Base-by-base conservation (phyloP, 345 rosid genomes). In the Rhodamnia argentea region DNA sequence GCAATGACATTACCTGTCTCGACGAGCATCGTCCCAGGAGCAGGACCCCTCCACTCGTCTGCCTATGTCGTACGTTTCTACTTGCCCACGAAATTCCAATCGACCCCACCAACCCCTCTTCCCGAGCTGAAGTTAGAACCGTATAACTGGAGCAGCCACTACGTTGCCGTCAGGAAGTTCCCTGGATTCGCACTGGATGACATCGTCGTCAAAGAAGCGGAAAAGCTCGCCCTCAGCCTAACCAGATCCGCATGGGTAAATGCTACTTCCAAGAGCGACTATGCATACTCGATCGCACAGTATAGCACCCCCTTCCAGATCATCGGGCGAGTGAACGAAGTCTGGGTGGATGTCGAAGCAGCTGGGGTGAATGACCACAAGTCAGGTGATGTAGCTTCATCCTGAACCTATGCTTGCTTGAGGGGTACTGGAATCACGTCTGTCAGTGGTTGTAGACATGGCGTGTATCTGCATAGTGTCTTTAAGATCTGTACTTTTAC, bases 261-360 rank as follows among this genome's bases (percentile, higher is more conserved):
- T 84, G 53, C 83, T 18, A 91, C 92, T 50, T 74, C 87, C 62
- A 44, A 85, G 7, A 91, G 94, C n/a, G 86, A 60, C 13, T 89
- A 84, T 55, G 91, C 94, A 82, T 95, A 94, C 86, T 92, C 98
- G 26, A 87, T 95, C 83, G 96, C 95, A 7, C 98, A 95, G 85
- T 94, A 93, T 42, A 92, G 90, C 85, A 84, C 95, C 74, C 95
- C 94, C 0, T 91, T 95, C 89, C 90, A 86, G 84, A 82, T 92
- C 86, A 86, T 94, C 3, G 93, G 94, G 5, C 94, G 96, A 10
- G 87, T 86, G 51, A 95, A 94, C 83, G 98, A 95, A 90, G 90
- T 95, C 0, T 93, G 96, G 98, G 96, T 90, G 27, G 96, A 95
- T 85, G 86, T 95, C 20, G 76, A 88, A 40, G 89, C 87, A 22